Evolutionary conservation across 164 flowering plant species (phyloP).

Genomic region (Magnolia changhungtana): DNA sequence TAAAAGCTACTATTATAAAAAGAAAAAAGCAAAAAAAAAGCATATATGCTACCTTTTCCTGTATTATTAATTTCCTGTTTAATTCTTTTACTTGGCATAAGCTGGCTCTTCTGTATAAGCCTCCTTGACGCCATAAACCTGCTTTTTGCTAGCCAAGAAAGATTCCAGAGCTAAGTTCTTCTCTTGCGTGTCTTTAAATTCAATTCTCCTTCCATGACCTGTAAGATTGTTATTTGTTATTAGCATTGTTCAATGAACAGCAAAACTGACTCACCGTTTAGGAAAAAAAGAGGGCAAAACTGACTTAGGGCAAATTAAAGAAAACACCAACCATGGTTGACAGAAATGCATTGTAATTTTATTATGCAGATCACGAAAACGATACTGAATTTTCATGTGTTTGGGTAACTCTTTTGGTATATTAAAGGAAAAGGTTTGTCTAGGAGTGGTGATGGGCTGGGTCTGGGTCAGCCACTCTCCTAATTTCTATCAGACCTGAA

Average conservation of each 20-base stretch:
- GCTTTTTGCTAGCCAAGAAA: conserved; percentile 23
- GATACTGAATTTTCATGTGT: too few species aligned
- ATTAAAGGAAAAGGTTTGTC: too few species aligned
- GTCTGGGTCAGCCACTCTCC: too few species aligned
- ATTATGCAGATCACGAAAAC: too few species aligned
- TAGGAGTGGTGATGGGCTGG: too few species aligned
- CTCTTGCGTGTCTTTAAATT: conserved; percentile 27
- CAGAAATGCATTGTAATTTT: too few species aligned
- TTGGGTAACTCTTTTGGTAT: too few species aligned
- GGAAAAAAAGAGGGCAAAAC: too few species aligned
- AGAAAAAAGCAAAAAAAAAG: not conserved
- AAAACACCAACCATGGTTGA: too few species aligned
- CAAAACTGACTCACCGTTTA: too few species aligned
- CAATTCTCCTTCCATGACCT: conserved; percentile 53
- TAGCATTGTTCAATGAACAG: not conserved
- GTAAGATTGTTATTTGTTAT: conserved; percentile 9
- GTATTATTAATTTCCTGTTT: too few species aligned
- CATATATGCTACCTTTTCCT: not conserved
- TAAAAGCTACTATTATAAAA: not conserved
- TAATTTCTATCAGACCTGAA: too few species aligned
- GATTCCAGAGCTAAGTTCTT: conserved; percentile 35
- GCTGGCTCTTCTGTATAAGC: not conserved
- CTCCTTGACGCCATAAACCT: not conserved
- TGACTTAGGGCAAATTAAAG: not conserved
- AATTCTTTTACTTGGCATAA: not conserved